Base-by-base conservation (phyloP, 2,329 filamentous ascomycete genomes). In the Neonectria hederae region DNA sequence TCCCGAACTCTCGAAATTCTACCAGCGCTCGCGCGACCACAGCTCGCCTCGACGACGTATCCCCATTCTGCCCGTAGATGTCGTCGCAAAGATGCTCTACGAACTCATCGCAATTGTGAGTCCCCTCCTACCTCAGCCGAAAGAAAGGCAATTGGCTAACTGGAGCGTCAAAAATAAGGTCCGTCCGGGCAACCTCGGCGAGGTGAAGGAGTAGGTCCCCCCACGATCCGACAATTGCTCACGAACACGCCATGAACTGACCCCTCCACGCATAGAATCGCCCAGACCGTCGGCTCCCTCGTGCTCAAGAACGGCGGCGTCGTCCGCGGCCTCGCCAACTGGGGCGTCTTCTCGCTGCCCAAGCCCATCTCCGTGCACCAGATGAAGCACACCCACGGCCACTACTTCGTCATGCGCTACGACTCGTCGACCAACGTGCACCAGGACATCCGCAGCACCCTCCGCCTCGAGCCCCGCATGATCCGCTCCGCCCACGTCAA, bases 321-420 rank as follows among this genome's bases (percentile, higher is more conserved):
- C 61, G 89, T 99, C 76, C 94, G 96, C 73, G 94, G 94, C 77
- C 86, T 97, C 76, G 90, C 90, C 72, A 99, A 99, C 86, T 99
- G 96, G 96, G 96, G 96, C 77, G 87, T 92, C 72, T 97, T 96
- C 82, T 86, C 90, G 52, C 90, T 99, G 19, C 95, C 96, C 52
- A 91, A 90, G 71, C 89, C 93, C 66, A 86, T 90, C 63, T 90
- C 89, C 66, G 90, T 91, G 76, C 90, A 97, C 80, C 94, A 97
- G 82, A 89, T 91, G 72, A 89, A 89, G 70, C 91, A 98, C 86
- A 88, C 88, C 69, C 87, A 89, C 72, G 96, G 96, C 59, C 94
- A 98, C 83, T 97, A 99, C 86, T 99, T 99, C 80, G 92, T 97
- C 76, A 92, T 99, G 92, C 92, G 96, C 73, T 99, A 97, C 84